Evolutionary conservation across 805 yeast species (phyloP).

Genomic region (Metschnikowia chrysomelidarum): DNA sequence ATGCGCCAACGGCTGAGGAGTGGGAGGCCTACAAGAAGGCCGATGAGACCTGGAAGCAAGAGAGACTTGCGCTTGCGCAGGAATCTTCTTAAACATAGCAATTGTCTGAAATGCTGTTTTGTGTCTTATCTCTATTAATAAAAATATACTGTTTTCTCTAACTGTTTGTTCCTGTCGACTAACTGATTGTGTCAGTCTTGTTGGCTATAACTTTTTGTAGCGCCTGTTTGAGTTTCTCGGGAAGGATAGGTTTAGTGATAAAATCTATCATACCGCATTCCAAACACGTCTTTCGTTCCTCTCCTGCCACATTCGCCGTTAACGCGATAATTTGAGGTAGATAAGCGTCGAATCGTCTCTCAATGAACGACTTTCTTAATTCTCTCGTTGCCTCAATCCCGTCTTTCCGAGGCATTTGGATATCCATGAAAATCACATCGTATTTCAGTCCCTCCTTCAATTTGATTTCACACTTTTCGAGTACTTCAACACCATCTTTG

Average conservation of each 20-base stretch:
- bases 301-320: conserved; percentile 55
- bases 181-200: too few relatives aligned
- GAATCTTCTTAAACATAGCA: too few relatives aligned
- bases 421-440: conserved; percentile 56
- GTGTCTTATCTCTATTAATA: too few relatives aligned
- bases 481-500: conserved; percentile 47
- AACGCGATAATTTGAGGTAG: conserved; percentile 46
- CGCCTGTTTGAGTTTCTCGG: conserved; percentile 41
- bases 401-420: conserved; percentile 55
- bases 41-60: conserved; percentile 30
- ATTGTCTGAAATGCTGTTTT: too few relatives aligned
- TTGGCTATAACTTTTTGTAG: conserved; percentile 20
- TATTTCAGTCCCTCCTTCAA: conserved; percentile 32
- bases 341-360: conserved; percentile 15
- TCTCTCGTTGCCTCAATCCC: conserved; percentile 52
- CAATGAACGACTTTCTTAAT: conserved; percentile 29
- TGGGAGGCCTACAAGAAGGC: conserved; percentile 21
- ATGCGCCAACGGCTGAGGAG: conserved; percentile 20
- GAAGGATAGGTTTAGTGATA: conserved; percentile 52
- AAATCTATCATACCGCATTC: conserved; percentile 54
- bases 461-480: conserved; percentile 32
- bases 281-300: conserved; percentile 47
- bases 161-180: too few relatives aligned
- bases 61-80: conserved; percentile 26
- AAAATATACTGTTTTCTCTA: too few relatives aligned